Base-by-base conservation (phyloP, 2,329 filamentous ascomycete species). In the Trichophyton benhamiae region DNA sequence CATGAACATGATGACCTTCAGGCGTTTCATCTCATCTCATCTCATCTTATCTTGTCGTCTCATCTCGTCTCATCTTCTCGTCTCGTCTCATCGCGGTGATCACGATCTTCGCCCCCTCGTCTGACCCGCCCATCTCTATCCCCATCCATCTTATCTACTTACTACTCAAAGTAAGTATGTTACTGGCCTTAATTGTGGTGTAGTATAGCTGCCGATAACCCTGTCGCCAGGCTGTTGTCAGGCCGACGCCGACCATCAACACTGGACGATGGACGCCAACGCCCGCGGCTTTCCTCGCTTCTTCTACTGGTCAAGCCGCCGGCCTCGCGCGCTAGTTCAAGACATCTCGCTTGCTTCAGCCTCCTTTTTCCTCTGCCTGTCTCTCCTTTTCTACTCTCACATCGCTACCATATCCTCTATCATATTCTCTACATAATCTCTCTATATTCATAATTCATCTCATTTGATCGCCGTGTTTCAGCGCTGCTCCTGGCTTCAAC, bases 281-380 rank as follows among this genome's bases (percentile, higher is more conserved):
- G 15, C 41, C n/a, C 15, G 41, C 15, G 41, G 3, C 8, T 42
- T 15, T 41, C 4, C 38, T 41, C 38, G 38, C 38, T 41, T 44
- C 41, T 44, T 36, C 33, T 36, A 36, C 33, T 36, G 33, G 33
- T 36, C 33, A 36, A 42, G 27, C 17, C 53, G 42, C 42, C 42
- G 36, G 48, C 17, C 17, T 20, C 20, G 27, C 15, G 17, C 41
- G 44, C 55, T 55, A 27, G 30, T 38, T 41, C 57, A 41, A 30
- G 62, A 46, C 33, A 44, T 55, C 38, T 42, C 58, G 57, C 49
- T 38, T 64, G 52, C 59, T 57, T 53, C 44, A 59, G 60, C 57
- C 25, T 59, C 58, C 44, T 25, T 48, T 48, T 20, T 46, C 15
- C 22, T 25, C 22, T 20, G 13, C 7, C 3, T 48, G 5, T 22